Conservation (phyloP, 2,329 filamentous ascomycete genomes). For the Colletotrichum tabaci region DNA sequence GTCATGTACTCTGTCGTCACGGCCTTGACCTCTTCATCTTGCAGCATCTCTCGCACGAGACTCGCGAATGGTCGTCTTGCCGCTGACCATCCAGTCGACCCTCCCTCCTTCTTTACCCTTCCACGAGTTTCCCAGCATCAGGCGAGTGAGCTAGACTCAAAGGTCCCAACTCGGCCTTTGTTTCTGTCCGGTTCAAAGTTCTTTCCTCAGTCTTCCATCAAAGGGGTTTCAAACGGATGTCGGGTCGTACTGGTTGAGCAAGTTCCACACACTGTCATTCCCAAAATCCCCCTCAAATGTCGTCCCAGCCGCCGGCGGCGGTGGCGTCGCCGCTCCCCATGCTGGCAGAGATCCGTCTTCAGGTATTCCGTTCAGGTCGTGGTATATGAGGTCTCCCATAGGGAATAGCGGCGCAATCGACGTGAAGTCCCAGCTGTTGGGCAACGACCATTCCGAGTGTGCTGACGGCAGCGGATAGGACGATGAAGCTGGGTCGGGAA, state of each 20-base stretch:
- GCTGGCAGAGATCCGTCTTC: conserved; percentile 47
- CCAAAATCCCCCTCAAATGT: conserved; percentile 70
- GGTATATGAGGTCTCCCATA: conserved; percentile 70
- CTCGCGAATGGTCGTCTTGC: not conserved
- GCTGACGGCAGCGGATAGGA: conserved; percentile 37
- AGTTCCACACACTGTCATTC: conserved; percentile 69
- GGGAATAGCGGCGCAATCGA: conserved; percentile 70
- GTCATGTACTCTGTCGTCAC: conserved; percentile 31
- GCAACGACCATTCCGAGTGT: conserved; percentile 54
- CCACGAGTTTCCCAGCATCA: not conserved
- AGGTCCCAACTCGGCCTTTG: conserved; percentile 7
- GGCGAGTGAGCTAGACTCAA: not conserved
- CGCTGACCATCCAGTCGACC: conserved; percentile 36
- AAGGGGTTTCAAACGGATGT: conserved; percentile 25
- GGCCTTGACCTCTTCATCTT: not conserved
- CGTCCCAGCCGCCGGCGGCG: conserved; percentile 53
- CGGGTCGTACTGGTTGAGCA: conserved; percentile 66
- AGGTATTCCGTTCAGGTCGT: conserved; percentile 65
- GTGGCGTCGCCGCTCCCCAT: conserved; percentile 41
- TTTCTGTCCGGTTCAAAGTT: conserved; percentile 19
- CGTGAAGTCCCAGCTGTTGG: conserved; percentile 64
- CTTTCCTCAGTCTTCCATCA: conserved; percentile 19
- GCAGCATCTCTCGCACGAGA: not conserved
- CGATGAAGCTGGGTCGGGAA: conserved; percentile 46
- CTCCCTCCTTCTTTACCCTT: not conserved